Percentiles rank a stretch among this genome's conserved stretches.
phyloP scores from a whole-genome alignment of 2,329 filamentous ascomycete genomes.

The Pyricularia grisea region DNA sequence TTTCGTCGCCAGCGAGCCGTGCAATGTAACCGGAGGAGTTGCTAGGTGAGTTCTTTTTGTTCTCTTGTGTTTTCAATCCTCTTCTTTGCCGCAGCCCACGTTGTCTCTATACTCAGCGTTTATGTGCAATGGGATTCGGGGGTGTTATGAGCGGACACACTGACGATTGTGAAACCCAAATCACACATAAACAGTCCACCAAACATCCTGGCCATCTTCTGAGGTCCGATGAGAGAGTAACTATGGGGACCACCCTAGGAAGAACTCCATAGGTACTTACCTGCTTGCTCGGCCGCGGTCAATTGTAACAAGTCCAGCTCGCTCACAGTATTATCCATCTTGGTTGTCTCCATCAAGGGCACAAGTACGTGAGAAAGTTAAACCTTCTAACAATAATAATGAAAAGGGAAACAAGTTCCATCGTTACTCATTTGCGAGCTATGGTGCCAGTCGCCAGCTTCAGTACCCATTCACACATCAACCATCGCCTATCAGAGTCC shows the following conservation, averaged over 20 bases:
- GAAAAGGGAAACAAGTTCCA: not conserved
- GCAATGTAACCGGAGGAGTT: slow-evolving; percentile 6
- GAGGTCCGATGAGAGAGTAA: not conserved
- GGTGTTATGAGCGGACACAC: not conserved
- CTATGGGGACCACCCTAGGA: not conserved
- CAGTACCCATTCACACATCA: not conserved
- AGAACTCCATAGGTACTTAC: not conserved
- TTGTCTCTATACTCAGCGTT: not conserved
- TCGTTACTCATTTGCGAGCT: slow-evolving; percentile 1
- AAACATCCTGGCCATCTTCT: slow-evolving; percentile 27
- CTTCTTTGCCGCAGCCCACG: not conserved
- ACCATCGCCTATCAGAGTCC: not conserved
- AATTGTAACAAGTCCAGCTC: not conserved
- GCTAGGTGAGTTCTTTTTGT: not conserved
- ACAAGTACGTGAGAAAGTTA: not conserved
- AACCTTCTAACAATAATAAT: not conserved
- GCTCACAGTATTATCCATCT: not conserved
- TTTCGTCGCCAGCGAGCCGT: slow-evolving; percentile 9
- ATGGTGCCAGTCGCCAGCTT: not conserved
- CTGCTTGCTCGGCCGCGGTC: not conserved
- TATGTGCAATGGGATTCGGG: too few species aligned
- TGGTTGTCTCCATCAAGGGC: not conserved
- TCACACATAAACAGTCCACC: slow-evolving; percentile 16
- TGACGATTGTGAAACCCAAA: not conserved
- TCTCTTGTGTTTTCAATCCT: not conserved